Conservation (phyloP, 2,329 filamentous ascomycete genomes). For the Neofusicoccum laricinum region DNA sequence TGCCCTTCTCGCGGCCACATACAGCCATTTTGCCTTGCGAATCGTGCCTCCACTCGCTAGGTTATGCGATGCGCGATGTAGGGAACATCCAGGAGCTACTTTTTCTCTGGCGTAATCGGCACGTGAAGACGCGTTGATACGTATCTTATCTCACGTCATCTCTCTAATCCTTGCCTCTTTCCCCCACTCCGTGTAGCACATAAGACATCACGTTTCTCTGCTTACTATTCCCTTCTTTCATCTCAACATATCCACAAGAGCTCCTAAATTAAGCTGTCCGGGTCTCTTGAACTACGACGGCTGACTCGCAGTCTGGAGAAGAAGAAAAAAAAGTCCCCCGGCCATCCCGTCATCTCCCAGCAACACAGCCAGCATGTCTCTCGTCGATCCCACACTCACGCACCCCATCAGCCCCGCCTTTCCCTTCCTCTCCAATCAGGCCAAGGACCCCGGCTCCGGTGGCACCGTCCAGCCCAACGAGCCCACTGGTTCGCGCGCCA, state of each 20-base stretch:
- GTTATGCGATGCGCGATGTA: too few relatives aligned
- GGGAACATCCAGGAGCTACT: background rate
- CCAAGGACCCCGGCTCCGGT: background rate
- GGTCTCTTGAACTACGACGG: background rate
- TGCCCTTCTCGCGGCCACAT: too few relatives aligned
- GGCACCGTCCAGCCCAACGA: background rate
- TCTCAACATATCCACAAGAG: background rate
- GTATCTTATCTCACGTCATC: constrained; percentile 9
- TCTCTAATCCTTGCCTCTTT: background rate
- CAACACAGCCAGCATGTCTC: constrained; percentile 7
- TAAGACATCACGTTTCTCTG: background rate
- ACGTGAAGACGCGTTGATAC: background rate
- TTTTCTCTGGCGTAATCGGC: background rate
- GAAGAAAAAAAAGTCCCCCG: background rate
- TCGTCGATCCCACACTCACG: constrained; percentile 3
- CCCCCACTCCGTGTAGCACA: background rate
- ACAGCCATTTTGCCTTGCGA: too few relatives aligned
- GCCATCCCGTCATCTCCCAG: background rate
- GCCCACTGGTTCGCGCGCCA: background rate
- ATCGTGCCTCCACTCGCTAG: too few relatives aligned
- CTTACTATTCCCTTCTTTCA: background rate
- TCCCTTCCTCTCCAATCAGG: background rate
- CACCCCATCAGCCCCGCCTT: background rate
- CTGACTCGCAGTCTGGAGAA: background rate
- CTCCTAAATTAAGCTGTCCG: background rate